phyloP scores from a whole-genome alignment of 2,329 filamentous ascomycete species.

The Colletotrichum sp. region DNA sequence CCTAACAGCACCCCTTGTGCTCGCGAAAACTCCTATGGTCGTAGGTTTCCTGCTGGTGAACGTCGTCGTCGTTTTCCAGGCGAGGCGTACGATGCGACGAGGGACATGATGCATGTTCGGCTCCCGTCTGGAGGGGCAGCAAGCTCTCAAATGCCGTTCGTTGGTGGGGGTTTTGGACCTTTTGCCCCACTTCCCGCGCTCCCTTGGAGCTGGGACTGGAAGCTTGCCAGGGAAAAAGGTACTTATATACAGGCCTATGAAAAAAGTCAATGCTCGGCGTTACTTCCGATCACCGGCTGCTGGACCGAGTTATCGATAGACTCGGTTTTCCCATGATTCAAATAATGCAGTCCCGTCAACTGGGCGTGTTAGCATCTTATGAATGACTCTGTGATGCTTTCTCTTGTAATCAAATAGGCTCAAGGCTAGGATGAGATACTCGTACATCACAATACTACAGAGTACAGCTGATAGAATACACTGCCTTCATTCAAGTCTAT shows the following conservation, averaged over 20 bases:
- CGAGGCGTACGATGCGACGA: constrained; percentile 10
- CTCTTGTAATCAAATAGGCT: background rate
- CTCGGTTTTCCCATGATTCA: background rate
- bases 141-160: background rate
- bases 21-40: background rate
- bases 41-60: background rate
- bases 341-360: background rate
- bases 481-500: constrained; percentile 29
- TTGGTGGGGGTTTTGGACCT: background rate
- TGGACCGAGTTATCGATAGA: background rate
- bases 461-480: constrained; percentile 15
- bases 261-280: background rate
- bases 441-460: background rate
- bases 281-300: background rate
- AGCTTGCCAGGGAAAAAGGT: background rate
- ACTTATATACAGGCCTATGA: background rate
- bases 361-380: too few species aligned
- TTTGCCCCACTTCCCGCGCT: background rate
- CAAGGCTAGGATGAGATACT: background rate
- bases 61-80: background rate
- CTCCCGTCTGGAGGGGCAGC: background rate
- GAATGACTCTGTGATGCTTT: background rate
- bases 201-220: background rate
- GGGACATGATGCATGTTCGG: constrained; percentile 20
- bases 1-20: constrained; percentile 10